Percentiles rank a stretch among this genome's conserved stretches.
These are phyloP conservation scores for Wickerhamomyces sp. DNA, from an alignment of 1,139 yeast genomes.

Conservation along the genomic window DNA sequence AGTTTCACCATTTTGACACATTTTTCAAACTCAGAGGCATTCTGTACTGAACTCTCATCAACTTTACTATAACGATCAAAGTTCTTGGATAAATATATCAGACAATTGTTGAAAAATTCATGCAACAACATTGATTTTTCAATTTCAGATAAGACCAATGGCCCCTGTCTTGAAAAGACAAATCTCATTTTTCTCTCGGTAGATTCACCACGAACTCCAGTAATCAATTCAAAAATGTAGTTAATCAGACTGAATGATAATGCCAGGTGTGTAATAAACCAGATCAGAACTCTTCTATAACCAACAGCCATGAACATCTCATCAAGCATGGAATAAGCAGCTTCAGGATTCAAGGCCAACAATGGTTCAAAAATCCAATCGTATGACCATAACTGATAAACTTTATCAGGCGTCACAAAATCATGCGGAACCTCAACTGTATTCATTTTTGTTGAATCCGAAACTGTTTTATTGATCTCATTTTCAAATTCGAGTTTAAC, in stretches of 20 bases:
- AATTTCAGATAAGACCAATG: conserved; percentile 44
- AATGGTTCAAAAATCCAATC: conserved; percentile 39
- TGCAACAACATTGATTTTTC: conserved; percentile 66
- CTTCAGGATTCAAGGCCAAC: conserved; percentile 35
- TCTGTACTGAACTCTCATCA: conserved; percentile 1
- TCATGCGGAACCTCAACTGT: conserved; percentile 11
- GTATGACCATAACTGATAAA: conserved; percentile 41
- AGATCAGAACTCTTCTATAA: conserved; percentile 54
- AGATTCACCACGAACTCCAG: conserved; percentile 45
- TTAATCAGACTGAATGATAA: conserved; percentile 51
- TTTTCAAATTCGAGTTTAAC: conserved; percentile 39
- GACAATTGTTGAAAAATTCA: conserved; percentile 56
- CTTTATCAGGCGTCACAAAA: conserved; percentile 42
- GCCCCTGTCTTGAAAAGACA: conserved; percentile 51
- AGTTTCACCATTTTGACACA: conserved; percentile 46
- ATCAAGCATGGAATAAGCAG: conserved; percentile 54
- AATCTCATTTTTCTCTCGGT: conserved; percentile 26
- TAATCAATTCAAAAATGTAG: conserved; percentile 55
- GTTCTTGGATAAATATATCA: conserved; percentile 40
- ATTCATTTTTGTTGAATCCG: conserved; percentile 7
- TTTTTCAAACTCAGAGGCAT: conserved; percentile 30
- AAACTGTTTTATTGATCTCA: conserved; percentile 25
- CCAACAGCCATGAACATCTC: conserved; percentile 67
- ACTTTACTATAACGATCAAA: conserved; percentile 12
- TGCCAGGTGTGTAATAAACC: conserved; percentile 58